Base-by-base conservation (phyloP, 257 asterid genomes). In the Thymus quinquecostatus region DNA sequence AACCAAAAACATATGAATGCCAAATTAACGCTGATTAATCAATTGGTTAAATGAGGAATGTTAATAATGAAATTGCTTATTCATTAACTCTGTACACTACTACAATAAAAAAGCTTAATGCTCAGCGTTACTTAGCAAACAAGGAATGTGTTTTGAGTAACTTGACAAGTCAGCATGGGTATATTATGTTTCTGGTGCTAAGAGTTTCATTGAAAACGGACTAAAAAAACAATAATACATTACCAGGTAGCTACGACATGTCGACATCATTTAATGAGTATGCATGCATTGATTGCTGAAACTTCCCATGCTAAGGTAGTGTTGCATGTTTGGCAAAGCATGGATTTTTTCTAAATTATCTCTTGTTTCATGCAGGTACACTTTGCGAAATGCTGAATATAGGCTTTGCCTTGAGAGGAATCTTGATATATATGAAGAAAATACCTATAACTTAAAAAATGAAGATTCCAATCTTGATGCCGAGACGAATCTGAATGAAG, bases 311-410 rank as follows among this genome's bases (percentile, higher is more conserved):
- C 47, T 75, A 61, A 43, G 55, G 66, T 63, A 30, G 55, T 49
- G 14, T 62, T 68, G 71, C 68, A 9, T 28, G 45, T 60, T 2
- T 13, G 63, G 64, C 36, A 50, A 48, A 45, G 49, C 28, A 28
- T 28, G 50, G 47, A 21, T 4, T 62, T 12, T 62, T 21, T 33
- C 44, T 1, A 32, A 27, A 21, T 49, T 27, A 32, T 59, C 53
- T 74, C 45, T 30, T 59, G 43, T 69, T 21, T 29, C 9, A 8
- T 79, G 80, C 81, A 94, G 98, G 85, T 94, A 94, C 81, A 91
- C 98, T 12, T 67, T 94, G 70, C 85, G 88, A 75, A 94, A 91
- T 84, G 98, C 98, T 43, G 98, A 94, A 82, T 94, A 89, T 78
- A 85, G 96, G 77, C 96, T 94, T 66, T 85, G 92, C 69, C 92